These are phyloP conservation scores for Neoboletus brunneissimus DNA, from an alignment of 768 basidiomycete species.

Conservation along the genomic window DNA sequence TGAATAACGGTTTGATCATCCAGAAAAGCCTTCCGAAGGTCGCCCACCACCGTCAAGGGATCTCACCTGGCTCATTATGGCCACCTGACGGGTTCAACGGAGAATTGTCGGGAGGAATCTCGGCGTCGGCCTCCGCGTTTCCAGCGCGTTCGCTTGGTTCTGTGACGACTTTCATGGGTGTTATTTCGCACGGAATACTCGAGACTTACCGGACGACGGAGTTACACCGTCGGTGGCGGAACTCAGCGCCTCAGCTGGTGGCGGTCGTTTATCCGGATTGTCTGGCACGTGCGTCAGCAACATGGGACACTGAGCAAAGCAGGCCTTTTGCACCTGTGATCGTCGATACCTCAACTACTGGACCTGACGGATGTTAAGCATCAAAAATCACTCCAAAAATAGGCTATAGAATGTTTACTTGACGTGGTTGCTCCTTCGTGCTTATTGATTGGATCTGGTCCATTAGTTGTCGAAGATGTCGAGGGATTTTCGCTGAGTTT, in stretches of 20 bases:
- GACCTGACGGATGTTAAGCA: conserved; percentile 23
- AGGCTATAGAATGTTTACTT: conserved; percentile 14
- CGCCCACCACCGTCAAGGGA: conserved; percentile 50
- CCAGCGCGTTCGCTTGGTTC: conserved; percentile 10
- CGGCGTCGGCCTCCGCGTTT: not conserved
- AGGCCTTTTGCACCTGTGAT: conserved; percentile 17
- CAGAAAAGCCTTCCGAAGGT: conserved; percentile 44
- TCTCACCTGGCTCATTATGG: conserved; percentile 16
- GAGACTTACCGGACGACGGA: conserved; percentile 13
- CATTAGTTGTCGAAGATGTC: conserved; percentile 9
- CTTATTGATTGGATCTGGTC: not conserved
- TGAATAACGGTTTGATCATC: conserved; percentile 39
- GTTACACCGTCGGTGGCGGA: not conserved
- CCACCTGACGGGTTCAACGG: conserved; percentile 9
- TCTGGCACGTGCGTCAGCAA: conserved; percentile 16
- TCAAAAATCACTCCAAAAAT: not conserved
- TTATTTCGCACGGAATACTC: conserved; percentile 1
- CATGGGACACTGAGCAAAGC: conserved; percentile 1
- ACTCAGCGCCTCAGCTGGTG: not conserved
- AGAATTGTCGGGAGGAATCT: conserved; percentile 3
- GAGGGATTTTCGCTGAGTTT: conserved; percentile 23
- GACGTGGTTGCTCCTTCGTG: conserved; percentile 28
- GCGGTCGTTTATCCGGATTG: conserved; percentile 4
- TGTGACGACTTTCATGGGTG: conserved; percentile 10
- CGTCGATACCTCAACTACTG: conserved; percentile 16